These are phyloP conservation scores for Pseudogymnoascus sp. DNA, from an alignment of 2,329 filamentous ascomycete genomes.

Conservation along the genomic window DNA sequence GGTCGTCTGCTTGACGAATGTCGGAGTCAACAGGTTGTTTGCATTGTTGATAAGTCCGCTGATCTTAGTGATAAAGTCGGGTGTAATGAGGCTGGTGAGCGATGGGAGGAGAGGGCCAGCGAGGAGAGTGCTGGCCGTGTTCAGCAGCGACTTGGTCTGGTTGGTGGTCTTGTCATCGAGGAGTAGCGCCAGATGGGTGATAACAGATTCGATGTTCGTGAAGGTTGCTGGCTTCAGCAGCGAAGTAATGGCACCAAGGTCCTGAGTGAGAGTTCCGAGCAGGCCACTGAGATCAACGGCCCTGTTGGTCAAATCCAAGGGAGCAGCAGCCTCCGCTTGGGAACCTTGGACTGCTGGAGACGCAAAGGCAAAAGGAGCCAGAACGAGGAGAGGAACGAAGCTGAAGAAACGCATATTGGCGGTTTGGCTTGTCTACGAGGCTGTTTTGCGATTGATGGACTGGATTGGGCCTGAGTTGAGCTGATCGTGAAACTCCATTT, in stretches of 20 bases:
- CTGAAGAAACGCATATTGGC: slow-evolving; percentile 3
- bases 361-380: neutral
- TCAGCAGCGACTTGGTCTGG: slow-evolving; percentile 7
- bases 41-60: slow-evolving; percentile 3
- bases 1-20: slow-evolving; percentile 7
- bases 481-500: slow-evolving; percentile 7
- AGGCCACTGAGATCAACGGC: neutral
- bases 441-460: neutral
- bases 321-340: neutral
- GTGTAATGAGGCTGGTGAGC: neutral
- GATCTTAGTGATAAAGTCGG: slow-evolving; percentile 8
- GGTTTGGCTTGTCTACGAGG: neutral
- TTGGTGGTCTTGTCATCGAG: slow-evolving; percentile 15
- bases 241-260: neutral
- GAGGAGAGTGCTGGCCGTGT: neutral
- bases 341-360: neutral
- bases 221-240: slow-evolving; percentile 13
- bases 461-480: neutral
- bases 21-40: neutral
- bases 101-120: neutral
- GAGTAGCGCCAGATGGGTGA: slow-evolving; percentile 8
- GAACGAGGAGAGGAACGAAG: neutral
- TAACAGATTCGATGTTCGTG: slow-evolving; percentile 10
- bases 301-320: neutral
- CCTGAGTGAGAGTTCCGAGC: neutral